Evolutionary conservation across 1,284 basidiomycete genomes (phyloP).

Genomic region (Cutaneotrichosporon cutaneum): DNA sequence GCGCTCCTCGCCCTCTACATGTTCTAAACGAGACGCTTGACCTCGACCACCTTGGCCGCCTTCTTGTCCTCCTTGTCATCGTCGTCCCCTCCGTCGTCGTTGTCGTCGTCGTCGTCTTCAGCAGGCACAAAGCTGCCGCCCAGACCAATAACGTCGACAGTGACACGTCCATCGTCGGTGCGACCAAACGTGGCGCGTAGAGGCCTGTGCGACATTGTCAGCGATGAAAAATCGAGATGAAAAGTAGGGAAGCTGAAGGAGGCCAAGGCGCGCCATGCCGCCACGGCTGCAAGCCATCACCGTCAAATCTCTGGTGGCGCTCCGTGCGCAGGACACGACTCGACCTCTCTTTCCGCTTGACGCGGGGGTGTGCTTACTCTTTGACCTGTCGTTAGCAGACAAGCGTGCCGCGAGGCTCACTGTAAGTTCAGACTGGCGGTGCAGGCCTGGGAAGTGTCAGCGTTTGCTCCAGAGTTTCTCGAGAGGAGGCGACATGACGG

Average conservation of each 20-base stretch:
- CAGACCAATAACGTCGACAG: conserved; percentile 45
- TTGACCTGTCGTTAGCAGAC: conserved; percentile 26
- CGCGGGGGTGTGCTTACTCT: conserved; percentile 23
- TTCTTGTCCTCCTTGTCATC: background rate
- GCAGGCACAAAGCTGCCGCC: conserved; percentile 51
- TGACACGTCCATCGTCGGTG: background rate
- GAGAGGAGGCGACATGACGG: background rate
- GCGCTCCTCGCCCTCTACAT: background rate
- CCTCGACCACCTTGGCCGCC: background rate
- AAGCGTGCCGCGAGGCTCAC: conserved; percentile 18
- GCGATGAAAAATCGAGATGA: conserved; percentile 1
- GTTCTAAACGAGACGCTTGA: background rate
- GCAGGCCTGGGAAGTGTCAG: conserved; percentile 36
- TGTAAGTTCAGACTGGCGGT: conserved; percentile 51
- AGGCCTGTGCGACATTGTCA: conserved; percentile 12
- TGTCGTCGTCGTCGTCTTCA: conserved; percentile 35
- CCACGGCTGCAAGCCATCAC: background rate
- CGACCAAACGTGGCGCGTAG: conserved; percentile 10
- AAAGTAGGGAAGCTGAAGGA: background rate
- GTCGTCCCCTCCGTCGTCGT: conserved; percentile 16
- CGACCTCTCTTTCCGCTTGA: background rate
- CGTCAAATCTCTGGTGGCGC: background rate
- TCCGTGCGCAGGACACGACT: background rate
- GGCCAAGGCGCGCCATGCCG: background rate
- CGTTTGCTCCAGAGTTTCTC: background rate